Evolutionary conservation across 305 asterid species (phyloP).

Genomic region (Vinca major): DNA sequence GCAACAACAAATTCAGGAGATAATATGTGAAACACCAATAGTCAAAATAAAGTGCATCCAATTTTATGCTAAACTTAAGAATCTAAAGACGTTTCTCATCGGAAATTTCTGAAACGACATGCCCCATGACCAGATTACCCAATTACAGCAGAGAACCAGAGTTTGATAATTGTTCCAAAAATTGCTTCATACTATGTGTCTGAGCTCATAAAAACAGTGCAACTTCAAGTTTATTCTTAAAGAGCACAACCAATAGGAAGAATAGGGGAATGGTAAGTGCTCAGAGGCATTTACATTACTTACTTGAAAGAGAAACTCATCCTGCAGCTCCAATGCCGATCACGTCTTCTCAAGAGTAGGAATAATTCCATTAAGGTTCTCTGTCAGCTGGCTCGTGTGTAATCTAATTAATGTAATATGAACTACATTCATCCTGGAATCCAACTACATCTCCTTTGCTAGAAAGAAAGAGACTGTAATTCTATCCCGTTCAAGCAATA

Average conservation of each 20-base stretch:
- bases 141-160: slow-evolving; percentile 2
- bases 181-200: neutral
- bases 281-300: slow-evolving; percentile 11
- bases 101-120: slow-evolving; percentile 1
- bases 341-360: slow-evolving; percentile 7
- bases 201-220: neutral
- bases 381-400: neutral
- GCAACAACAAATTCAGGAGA: neutral
- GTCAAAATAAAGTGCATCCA: neutral
- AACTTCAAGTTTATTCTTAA: slow-evolving; percentile 3
- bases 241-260: slow-evolving; percentile 6
- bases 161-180: neutral
- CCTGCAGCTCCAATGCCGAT: slow-evolving; percentile 18
- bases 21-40: neutral
- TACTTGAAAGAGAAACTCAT: slow-evolving; percentile 17
- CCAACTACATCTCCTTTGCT: neutral
- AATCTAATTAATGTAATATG: slow-evolving; percentile 3
- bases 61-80: slow-evolving; percentile 1
- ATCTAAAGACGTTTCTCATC: neutral
- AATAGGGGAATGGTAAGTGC: slow-evolving; percentile 7
- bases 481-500: neutral
- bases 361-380: slow-evolving; percentile 7
- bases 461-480: neutral
- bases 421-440: neutral
- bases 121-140: neutral